These are phyloP conservation scores for Solanum neorickii DNA, from an alignment of 257 asterid genomes.

Conservation along the genomic window DNA sequence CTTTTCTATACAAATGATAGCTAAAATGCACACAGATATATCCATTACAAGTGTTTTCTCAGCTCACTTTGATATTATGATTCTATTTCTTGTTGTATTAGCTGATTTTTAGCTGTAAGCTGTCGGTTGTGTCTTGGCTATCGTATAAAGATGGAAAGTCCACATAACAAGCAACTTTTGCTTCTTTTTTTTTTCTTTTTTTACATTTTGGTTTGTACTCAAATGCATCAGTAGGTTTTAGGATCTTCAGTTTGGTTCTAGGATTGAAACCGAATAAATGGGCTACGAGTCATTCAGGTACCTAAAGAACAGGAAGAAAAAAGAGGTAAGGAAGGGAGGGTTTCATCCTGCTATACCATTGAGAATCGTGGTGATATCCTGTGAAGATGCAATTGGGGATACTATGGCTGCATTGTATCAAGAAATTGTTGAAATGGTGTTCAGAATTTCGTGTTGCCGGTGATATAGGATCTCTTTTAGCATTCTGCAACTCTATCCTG, in stretches of 20 bases:
- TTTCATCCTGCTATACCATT: not conserved
- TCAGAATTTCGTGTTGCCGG: not conserved
- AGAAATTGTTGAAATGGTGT: not conserved
- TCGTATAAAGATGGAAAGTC: not conserved
- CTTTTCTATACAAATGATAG: not conserved
- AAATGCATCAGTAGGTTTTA: not conserved
- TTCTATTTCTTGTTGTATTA: not conserved
- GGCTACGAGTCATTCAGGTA: not conserved
- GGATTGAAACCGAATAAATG: not conserved
- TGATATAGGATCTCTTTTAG: not conserved
- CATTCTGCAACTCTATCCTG: not conserved
- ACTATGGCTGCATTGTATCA: not conserved
- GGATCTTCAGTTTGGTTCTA: not conserved
- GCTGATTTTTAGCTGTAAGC: not conserved
- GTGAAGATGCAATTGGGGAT: not conserved
- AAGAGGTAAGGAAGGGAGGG: not conserved
- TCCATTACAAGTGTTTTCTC: not conserved
- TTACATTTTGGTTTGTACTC: not conserved
- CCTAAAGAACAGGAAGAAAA: not conserved
- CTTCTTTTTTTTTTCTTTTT: not conserved
- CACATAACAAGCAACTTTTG: not conserved
- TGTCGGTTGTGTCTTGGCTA: not conserved
- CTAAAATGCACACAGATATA: not conserved
- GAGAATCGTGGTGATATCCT: not conserved
- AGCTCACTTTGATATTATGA: not conserved